A percentile compares a stretch with the other conserved stretches of the same genome.
These are phyloP conservation scores for Parietichytrium sp. DNA, from an alignment of 108 stramenopile species.

Conservation along the genomic window DNA sequence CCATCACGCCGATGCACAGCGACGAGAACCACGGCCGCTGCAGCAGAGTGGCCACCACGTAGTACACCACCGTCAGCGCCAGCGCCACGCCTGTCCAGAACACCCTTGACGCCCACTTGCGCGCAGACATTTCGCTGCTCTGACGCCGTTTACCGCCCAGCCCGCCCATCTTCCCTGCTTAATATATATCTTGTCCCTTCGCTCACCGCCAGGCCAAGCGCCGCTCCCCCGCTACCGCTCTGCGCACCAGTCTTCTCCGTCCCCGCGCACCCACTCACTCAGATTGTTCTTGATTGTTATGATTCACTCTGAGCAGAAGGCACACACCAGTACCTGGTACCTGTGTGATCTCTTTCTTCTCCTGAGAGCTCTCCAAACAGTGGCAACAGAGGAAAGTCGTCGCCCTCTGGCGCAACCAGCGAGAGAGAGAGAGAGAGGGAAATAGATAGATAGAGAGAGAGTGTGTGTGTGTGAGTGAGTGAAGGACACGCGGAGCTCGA, in stretches of 20 bases:
- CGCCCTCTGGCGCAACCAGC: no score
- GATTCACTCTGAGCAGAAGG: background rate
- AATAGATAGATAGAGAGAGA: no score
- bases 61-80: background rate
- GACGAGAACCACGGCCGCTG: background rate
- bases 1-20: background rate
- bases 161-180: background rate
- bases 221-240: background rate
- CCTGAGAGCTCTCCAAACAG: no score
- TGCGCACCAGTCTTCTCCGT: background rate
- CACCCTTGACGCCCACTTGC: constrained; percentile 20
- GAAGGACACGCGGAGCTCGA: no score
- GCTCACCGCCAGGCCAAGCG: background rate
- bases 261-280: background rate
- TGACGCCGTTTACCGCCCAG: background rate
- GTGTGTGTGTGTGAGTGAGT: no score
- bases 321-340: no score
- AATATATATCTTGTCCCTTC: background rate
- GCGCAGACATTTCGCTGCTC: constrained; percentile 17
- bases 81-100: background rate
- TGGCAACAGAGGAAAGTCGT: no score
- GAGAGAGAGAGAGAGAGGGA: no score
- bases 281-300: background rate
- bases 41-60: background rate
- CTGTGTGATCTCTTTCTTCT: no score